Conservation (phyloP, 1,139 yeast genomes). For the Debaryomyces psychrophilus region DNA sequence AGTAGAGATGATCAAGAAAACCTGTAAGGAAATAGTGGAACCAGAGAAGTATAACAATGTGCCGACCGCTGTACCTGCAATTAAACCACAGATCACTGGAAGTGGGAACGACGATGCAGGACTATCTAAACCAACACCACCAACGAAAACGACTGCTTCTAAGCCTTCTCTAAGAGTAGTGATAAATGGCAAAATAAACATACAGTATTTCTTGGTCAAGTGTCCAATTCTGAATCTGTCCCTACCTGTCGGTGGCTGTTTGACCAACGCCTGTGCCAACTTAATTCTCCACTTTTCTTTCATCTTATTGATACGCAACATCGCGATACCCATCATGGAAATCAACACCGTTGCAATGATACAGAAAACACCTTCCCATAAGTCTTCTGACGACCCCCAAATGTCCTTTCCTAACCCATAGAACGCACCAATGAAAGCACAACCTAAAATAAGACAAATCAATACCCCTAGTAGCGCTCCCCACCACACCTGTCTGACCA, state of each 20-base stretch:
- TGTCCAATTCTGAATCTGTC: conserved; percentile 40
- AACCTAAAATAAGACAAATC: conserved; percentile 77
- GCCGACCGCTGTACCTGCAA: conserved; percentile 76
- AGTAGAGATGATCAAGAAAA: conserved; percentile 79
- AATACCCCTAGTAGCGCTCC: conserved; percentile 76
- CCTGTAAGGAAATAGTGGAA: conserved; percentile 71
- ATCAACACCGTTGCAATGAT: conserved; percentile 82
- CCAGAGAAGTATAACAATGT: conserved; percentile 72
- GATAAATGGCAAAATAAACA: conserved; percentile 78
- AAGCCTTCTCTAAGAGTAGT: conserved; percentile 89
- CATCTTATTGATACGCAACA: conserved; percentile 87
- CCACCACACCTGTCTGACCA: conserved; percentile 74
- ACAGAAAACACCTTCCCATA: conserved; percentile 91
- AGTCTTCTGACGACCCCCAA: conserved; percentile 85
- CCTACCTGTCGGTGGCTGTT: conserved; percentile 35
- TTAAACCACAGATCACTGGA: conserved; percentile 76
- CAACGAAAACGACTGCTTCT: conserved; percentile 89
- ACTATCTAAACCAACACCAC: conserved; percentile 81
- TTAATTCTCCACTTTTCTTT: conserved; percentile 91
- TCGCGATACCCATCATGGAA: conserved; percentile 88
- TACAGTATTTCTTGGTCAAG: conserved; percentile 64
- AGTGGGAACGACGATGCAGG: conserved; percentile 84
- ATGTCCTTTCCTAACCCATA: conserved; percentile 78
- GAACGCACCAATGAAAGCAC: conserved; percentile 83
- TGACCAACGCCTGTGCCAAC: conserved; percentile 72